phyloP scores from a whole-genome alignment of 2,329 filamentous ascomycete species.

The Fusarium gaditjirri region DNA sequence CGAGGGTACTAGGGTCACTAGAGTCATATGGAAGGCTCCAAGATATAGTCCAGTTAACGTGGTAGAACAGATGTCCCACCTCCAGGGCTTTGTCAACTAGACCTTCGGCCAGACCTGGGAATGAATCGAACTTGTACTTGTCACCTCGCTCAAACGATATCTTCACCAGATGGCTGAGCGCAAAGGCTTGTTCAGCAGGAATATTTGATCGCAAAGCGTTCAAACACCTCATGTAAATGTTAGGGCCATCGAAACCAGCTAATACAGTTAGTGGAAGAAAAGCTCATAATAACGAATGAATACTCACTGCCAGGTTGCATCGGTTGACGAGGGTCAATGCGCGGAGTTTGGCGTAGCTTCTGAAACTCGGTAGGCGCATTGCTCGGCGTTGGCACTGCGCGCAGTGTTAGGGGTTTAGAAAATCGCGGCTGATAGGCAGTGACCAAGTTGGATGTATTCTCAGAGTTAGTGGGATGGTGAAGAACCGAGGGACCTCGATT shows the following conservation, averaged over 20 bases:
- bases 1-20: constrained; percentile 58
- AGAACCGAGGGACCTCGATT: constrained; percentile 57
- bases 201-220: constrained; percentile 85
- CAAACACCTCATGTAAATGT: constrained; percentile 91
- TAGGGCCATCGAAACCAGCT: constrained; percentile 78
- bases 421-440: constrained; percentile 76
- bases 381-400: constrained; percentile 78
- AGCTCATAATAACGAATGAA: background rate
- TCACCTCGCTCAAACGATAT: constrained; percentile 95
- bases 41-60: constrained; percentile 82
- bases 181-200: constrained; percentile 87
- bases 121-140: constrained; percentile 94
- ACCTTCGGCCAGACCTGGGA: constrained; percentile 87
- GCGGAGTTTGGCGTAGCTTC: constrained; percentile 56
- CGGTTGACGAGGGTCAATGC: constrained; percentile 54
- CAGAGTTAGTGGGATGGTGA: constrained; percentile 65
- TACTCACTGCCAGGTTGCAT: constrained; percentile 71
- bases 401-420: constrained; percentile 72
- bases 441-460: constrained; percentile 68
- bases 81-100: constrained; percentile 86
- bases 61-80: constrained; percentile 81
- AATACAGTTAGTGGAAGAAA: constrained; percentile 22
- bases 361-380: constrained; percentile 76
- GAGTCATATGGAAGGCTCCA: constrained; percentile 69
- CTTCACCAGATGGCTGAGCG: constrained; percentile 91